Conservation (phyloP, 2,329 filamentous ascomycete genomes). For the Nigrospora sphaerica region DNA sequence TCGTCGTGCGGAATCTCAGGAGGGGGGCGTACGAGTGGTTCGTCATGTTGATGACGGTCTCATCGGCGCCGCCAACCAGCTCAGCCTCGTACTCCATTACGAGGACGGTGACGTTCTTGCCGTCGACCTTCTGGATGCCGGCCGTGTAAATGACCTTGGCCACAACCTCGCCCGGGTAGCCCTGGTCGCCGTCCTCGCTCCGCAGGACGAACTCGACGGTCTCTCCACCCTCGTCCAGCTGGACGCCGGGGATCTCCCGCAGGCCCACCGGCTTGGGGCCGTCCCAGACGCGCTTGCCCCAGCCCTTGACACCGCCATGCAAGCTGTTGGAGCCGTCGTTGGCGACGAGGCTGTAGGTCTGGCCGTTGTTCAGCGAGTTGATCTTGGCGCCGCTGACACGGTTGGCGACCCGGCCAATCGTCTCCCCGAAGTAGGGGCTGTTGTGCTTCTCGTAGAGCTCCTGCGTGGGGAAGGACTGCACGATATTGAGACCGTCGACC, state of each 20-base stretch:
- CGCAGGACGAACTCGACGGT: slow-evolving; percentile 57
- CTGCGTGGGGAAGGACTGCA: slow-evolving; percentile 73
- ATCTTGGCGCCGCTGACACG: slow-evolving; percentile 69
- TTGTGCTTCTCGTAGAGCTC: slow-evolving; percentile 72
- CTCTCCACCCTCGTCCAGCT: slow-evolving; percentile 52
- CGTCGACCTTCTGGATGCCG: slow-evolving; percentile 56
- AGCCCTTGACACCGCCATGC: slow-evolving; percentile 67
- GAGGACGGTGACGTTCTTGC: slow-evolving; percentile 62
- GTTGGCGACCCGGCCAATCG: slow-evolving; percentile 81
- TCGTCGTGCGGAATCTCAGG: neutral
- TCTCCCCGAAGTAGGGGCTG: slow-evolving; percentile 80
- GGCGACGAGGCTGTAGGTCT: slow-evolving; percentile 60
- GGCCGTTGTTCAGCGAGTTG: slow-evolving; percentile 59
- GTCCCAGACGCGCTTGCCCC: slow-evolving; percentile 73
- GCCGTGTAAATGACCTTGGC: slow-evolving; percentile 72
- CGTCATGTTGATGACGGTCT: slow-evolving; percentile 87
- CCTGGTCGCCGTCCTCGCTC: slow-evolving; percentile 79
- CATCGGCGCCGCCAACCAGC: slow-evolving; percentile 70
- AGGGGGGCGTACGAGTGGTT: slow-evolving; percentile 70
- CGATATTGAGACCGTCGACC: slow-evolving; percentile 76
- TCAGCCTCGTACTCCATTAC: slow-evolving; percentile 87
- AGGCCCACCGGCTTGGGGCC: slow-evolving; percentile 59
- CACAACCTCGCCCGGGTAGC: slow-evolving; percentile 81
- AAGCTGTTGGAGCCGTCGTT: slow-evolving; percentile 76
- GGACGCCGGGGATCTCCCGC: slow-evolving; percentile 40